Conservation (phyloP, 768 basidiomycete genomes). For the Grammothele lineata region DNA sequence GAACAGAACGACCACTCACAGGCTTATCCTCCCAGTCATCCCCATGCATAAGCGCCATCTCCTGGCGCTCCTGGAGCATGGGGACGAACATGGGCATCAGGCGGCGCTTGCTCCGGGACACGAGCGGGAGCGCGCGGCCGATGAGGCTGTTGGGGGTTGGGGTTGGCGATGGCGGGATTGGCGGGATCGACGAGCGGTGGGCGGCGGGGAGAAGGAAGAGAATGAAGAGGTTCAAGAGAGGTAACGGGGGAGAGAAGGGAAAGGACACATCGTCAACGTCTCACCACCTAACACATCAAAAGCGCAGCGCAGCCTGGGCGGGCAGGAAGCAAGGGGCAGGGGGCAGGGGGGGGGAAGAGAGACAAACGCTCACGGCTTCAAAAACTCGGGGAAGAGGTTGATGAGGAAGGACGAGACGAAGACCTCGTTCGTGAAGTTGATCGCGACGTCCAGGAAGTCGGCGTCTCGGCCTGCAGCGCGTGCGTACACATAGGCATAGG, state of each 20-base stretch:
- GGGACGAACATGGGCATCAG: slow-evolving; percentile 12
- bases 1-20: too few species aligned
- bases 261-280: too few species aligned
- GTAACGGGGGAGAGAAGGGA: too few species aligned
- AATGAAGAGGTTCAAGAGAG: too few species aligned
- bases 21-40: slow-evolving; percentile 15
- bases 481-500: too few species aligned
- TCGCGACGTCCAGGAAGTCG: slow-evolving; percentile 7
- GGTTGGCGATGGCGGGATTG: too few species aligned
- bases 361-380: slow-evolving; percentile 10
- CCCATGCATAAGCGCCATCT: slow-evolving; percentile 4
- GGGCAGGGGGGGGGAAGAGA: not conserved
- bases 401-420: slow-evolving; percentile 12
- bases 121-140: slow-evolving; percentile 2
- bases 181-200: too few species aligned
- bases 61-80: slow-evolving; percentile 11
- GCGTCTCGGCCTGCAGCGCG: slow-evolving; percentile 10
- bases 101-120: slow-evolving; percentile 1
- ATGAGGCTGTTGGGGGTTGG: slow-evolving; percentile 1
- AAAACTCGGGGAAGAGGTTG: slow-evolving; percentile 12
- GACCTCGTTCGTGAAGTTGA: slow-evolving; percentile 17
- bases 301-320: too few species aligned
- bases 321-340: too few species aligned
- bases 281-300: too few species aligned
- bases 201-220: too few species aligned